phyloP scores from a whole-genome alignment of 345 rosid genomes.

The Aegle marmelos region DNA sequence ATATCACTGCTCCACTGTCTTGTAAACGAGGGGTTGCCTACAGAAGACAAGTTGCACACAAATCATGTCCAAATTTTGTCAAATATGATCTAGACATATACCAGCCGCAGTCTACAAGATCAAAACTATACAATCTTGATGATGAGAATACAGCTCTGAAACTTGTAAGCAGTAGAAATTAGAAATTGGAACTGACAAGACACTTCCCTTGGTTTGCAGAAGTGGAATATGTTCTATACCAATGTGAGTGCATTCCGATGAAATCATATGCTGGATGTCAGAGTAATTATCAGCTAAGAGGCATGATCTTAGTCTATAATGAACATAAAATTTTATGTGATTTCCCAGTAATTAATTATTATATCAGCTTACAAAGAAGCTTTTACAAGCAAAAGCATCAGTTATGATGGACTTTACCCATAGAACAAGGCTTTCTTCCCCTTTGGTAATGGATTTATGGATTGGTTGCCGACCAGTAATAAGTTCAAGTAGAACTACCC shows the following conservation, averaged over 20 bases:
- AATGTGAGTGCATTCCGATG: not conserved
- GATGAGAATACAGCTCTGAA: not conserved
- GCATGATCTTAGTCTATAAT: not conserved
- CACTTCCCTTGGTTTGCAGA: not conserved
- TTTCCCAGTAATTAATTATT: no score
- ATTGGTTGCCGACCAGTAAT: constrained; percentile 89
- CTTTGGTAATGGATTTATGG: constrained; percentile 59
- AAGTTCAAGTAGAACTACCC: constrained; percentile 94
- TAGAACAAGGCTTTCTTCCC: constrained; percentile 91
- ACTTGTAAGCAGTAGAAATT: not conserved
- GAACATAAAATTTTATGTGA: not conserved
- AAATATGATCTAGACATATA: not conserved
- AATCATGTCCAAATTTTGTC: not conserved
- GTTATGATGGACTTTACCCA: constrained; percentile 53
- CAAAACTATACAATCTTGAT: not conserved
- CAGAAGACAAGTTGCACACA: constrained; percentile 7
- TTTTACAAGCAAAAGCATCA: no score
- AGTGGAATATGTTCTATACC: not conserved
- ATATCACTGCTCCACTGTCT: constrained; percentile 56
- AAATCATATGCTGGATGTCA: not conserved
- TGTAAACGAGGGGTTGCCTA: constrained; percentile 86
- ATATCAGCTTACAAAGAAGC: no score
- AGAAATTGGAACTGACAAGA: not conserved
- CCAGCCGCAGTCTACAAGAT: not conserved
- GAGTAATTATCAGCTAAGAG: not conserved